phyloP scores from a whole-genome alignment of 768 basidiomycete species.

The Lactarius indigo region DNA sequence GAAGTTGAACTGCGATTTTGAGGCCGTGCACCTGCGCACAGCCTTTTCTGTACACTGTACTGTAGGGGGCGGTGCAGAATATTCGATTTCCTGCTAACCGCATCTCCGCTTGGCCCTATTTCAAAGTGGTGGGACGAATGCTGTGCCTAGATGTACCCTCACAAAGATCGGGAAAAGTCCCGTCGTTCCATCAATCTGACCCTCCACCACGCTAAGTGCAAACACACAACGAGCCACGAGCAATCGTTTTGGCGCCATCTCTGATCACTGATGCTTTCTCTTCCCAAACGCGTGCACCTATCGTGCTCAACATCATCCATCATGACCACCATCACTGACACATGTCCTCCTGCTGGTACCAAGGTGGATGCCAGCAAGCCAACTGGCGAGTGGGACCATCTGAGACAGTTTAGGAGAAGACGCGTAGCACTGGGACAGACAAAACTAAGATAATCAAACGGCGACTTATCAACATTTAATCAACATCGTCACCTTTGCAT shows the following conservation, averaged over 20 bases:
- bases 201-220: neutral
- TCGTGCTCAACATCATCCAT: neutral
- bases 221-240: neutral
- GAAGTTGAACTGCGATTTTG: neutral
- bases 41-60: neutral
- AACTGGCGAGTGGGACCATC: neutral
- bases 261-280: conserved; percentile 11
- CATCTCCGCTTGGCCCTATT: neutral
- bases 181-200: neutral
- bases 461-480: no score
- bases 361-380: neutral
- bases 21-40: conserved; percentile 1
- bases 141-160: neutral
- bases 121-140: neutral
- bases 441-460: no score
- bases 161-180: neutral
- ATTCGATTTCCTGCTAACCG: neutral
- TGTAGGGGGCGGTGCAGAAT: conserved; percentile 3
- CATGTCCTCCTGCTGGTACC: neutral
- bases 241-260: neutral
- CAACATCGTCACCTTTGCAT: neutral
- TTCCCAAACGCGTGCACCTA: neutral
- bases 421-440: no score
- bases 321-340: conserved; percentile 2
- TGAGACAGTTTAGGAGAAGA: no score